Percentiles rank a stretch among this genome's conserved stretches.
phyloP scores from a whole-genome alignment of 768 basidiomycete genomes.

The Hygrocybe punicea region DNA sequence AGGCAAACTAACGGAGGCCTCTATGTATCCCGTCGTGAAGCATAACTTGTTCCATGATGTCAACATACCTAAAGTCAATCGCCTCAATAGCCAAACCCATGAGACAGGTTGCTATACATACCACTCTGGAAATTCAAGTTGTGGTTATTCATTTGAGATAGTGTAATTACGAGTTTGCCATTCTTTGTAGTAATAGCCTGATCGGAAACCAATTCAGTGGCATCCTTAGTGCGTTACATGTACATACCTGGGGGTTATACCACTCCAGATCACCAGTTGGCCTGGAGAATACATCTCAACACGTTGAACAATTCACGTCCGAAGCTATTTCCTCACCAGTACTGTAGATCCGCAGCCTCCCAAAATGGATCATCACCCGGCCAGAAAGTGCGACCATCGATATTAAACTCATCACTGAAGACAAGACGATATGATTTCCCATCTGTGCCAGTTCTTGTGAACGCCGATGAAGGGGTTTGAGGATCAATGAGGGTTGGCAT shows the following conservation, averaged over 20 bases:
- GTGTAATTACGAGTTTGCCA: constrained; percentile 79
- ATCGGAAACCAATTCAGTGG: constrained; percentile 1
- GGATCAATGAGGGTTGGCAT: constrained; percentile 70
- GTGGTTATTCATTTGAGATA: constrained; percentile 65
- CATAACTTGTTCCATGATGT: constrained; percentile 94
- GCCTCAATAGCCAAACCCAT: constrained; percentile 19
- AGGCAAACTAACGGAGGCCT: constrained; percentile 74
- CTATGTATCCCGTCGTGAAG: constrained; percentile 90
- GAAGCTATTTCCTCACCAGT: constrained; percentile 53
- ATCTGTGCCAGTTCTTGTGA: constrained; percentile 63
- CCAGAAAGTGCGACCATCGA: constrained; percentile 62
- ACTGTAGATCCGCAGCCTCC: constrained; percentile 86
- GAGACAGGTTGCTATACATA: constrained; percentile 36
- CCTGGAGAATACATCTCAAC: constrained; percentile 25
- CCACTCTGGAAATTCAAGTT: constrained; percentile 84
- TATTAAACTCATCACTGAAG: constrained; percentile 77
- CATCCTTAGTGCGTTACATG: constrained; percentile 20
- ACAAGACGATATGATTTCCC: constrained; percentile 78
- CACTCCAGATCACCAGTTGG: constrained; percentile 79
- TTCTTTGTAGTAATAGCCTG: constrained; percentile 68
- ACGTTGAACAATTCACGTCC: not conserved
- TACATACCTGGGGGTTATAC: constrained; percentile 56
- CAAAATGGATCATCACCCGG: constrained; percentile 80
- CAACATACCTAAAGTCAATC: constrained; percentile 51
- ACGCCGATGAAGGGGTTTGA: constrained; percentile 62